These are phyloP conservation scores for Neopestalotiopsis sp. DNA, from an alignment of 2,329 filamentous ascomycete genomes.

Conservation along the genomic window DNA sequence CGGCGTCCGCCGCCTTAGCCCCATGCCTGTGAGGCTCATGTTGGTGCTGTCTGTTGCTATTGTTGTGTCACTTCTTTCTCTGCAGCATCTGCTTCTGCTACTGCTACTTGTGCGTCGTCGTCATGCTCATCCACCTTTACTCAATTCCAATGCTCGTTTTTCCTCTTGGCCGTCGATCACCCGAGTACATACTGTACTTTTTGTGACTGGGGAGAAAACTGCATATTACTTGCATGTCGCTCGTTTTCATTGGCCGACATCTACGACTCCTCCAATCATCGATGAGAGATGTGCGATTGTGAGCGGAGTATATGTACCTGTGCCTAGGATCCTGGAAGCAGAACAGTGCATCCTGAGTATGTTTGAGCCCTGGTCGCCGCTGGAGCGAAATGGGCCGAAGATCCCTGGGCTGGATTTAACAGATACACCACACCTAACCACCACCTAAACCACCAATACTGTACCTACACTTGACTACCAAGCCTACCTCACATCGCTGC, in stretches of 20 bases:
- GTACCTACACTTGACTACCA: neutral
- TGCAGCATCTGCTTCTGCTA: too few relatives aligned
- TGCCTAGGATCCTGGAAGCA: neutral
- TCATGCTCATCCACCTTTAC: neutral
- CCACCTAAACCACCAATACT: neutral
- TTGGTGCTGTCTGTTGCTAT: neutral
- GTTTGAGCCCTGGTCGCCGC: conserved; percentile 5
- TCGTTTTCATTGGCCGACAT: neutral
- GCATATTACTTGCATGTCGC: conserved; percentile 5
- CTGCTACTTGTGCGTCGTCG: neutral
- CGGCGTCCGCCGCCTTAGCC: neutral
- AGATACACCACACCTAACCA: neutral
- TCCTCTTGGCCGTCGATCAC: neutral
- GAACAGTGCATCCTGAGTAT: neutral
- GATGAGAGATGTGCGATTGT: neutral
- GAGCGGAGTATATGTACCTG: neutral
- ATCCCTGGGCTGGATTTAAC: neutral
- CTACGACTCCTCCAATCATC: neutral
- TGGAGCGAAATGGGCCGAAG: conserved; percentile 6
- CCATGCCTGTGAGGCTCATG: neutral
- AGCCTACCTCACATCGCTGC: neutral
- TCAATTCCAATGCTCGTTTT: neutral
- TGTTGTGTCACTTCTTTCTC: neutral
- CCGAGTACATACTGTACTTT: neutral
- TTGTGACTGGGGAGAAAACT: neutral